Evolutionary conservation across 495 filamentous ascomycete genomes (phyloP).

Genomic region (Aspergillus nanangensis): DNA sequence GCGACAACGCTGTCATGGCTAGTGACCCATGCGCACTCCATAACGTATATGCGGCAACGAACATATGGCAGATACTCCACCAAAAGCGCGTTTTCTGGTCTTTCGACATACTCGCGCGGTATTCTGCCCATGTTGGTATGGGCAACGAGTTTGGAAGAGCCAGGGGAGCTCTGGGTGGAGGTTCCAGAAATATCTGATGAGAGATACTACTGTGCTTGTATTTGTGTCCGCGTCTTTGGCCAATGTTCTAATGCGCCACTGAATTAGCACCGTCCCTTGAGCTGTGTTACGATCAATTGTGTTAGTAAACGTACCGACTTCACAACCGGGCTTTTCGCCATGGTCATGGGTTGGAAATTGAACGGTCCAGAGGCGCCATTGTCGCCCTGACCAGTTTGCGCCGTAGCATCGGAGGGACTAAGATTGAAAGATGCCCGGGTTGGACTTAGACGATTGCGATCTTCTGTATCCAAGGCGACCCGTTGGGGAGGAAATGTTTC

Average conservation of each 20-base stretch:
- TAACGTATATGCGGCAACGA: constrained; percentile 76
- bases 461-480: constrained; percentile 18
- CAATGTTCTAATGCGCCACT: constrained; percentile 57
- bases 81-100: constrained; percentile 76
- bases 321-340: constrained; percentile 66
- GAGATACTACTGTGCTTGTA: constrained; percentile 97
- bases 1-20: constrained; percentile 87
- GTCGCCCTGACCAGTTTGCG: constrained; percentile 36
- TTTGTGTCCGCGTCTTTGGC: constrained; percentile 90
- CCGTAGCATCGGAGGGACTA: constrained; percentile 31
- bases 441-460: constrained; percentile 32
- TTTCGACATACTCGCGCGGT: constrained; percentile 75
- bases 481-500: constrained; percentile 39
- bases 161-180: constrained; percentile 80
- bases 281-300: not conserved
- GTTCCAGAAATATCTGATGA: constrained; percentile 95
- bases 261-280: constrained; percentile 8
- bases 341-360: constrained; percentile 86
- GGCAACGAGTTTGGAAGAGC: constrained; percentile 90
- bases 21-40: constrained; percentile 83
- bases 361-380: constrained; percentile 58
- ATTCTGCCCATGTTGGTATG: constrained; percentile 86
- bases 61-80: constrained; percentile 88
- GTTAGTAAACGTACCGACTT: constrained; percentile 63
- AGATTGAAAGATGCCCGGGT: constrained; percentile 40